phyloP scores from a whole-genome alignment of 495 filamentous ascomycete genomes.

The Talaromyces adpressus region DNA sequence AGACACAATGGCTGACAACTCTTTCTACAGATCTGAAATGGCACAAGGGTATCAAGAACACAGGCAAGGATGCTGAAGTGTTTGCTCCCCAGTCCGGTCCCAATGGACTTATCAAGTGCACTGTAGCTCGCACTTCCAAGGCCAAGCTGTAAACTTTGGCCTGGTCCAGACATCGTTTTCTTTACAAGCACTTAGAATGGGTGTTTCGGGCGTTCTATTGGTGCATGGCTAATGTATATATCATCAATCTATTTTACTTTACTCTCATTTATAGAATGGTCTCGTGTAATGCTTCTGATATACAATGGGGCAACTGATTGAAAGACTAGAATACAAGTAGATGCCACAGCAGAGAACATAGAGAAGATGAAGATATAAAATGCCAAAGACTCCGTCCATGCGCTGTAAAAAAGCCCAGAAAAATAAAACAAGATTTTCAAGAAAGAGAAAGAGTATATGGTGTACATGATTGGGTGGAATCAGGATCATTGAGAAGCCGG shows the following conservation, averaged over 20 bases:
- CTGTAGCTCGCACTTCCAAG: slow-evolving; percentile 57
- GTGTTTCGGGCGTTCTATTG: slow-evolving; percentile 3
- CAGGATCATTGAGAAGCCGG: slow-evolving; percentile 12
- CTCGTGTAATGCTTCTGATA: not conserved
- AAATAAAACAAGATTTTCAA: slow-evolving; percentile 24
- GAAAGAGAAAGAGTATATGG: slow-evolving; percentile 8
- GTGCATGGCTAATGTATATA: not conserved
- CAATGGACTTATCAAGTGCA: slow-evolving; percentile 95
- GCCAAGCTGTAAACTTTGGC: slow-evolving; percentile 26
- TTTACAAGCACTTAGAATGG: slow-evolving; percentile 2
- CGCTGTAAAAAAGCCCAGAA: slow-evolving; percentile 28
- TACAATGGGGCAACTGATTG: slow-evolving; percentile 6
- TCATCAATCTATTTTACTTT: not conserved
- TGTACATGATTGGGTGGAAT: slow-evolving; percentile 4
- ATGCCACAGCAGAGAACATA: slow-evolving; percentile 6
- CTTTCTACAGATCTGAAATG: slow-evolving; percentile 70
- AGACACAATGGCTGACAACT: slow-evolving; percentile 5
- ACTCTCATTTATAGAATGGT: not conserved
- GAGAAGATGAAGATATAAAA: slow-evolving; percentile 18
- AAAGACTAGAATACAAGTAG: slow-evolving; percentile 6
- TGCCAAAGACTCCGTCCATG: slow-evolving; percentile 42
- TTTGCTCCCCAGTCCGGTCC: slow-evolving; percentile 89
- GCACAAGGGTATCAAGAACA: slow-evolving; percentile 97
- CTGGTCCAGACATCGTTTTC: slow-evolving; percentile 6
- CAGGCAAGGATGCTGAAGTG: slow-evolving; percentile 91